Percentiles rank a stretch among this genome's conserved stretches.
Conservation (phyloP, 352 stramenopile genomes). For the Peronosclerospora sorghi region DNA sequence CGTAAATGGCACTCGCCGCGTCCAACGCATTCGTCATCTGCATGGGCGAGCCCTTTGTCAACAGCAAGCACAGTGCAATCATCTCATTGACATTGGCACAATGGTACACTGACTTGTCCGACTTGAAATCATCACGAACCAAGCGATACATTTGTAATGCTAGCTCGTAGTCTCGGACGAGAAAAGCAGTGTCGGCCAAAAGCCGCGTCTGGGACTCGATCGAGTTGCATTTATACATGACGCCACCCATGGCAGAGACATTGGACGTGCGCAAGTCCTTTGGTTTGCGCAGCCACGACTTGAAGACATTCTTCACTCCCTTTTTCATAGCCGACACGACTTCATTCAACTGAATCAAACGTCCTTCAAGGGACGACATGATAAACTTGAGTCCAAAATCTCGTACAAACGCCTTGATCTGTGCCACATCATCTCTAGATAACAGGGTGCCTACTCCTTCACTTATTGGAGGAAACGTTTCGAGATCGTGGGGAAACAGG, state of each 20-base stretch:
- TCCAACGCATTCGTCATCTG: slow-evolving; percentile 82
- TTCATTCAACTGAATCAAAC: slow-evolving; percentile 81
- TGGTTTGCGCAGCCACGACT: slow-evolving; percentile 85
- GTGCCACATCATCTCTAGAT: slow-evolving; percentile 54
- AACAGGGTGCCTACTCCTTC: slow-evolving; percentile 32
- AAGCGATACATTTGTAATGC: slow-evolving; percentile 86
- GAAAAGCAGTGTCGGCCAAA: slow-evolving; percentile 83
- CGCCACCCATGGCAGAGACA: slow-evolving; percentile 6
- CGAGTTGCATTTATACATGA: slow-evolving; percentile 69
- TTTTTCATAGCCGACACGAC: slow-evolving; percentile 85
- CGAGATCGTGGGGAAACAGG: slow-evolving; percentile 27
- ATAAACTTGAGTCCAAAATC: slow-evolving; percentile 73
- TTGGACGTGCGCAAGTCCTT: slow-evolving; percentile 46
- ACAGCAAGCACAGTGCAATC: slow-evolving; percentile 75
- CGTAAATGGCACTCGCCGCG: slow-evolving; percentile 48
- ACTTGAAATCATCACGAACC: slow-evolving; percentile 86
- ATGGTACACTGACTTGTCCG: slow-evolving; percentile 78
- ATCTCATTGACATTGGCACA: slow-evolving; percentile 80
- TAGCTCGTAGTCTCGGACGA: slow-evolving; percentile 84
- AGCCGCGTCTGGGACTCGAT: slow-evolving; percentile 86
- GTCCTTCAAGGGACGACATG: slow-evolving; percentile 67
- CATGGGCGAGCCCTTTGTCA: slow-evolving; percentile 66
- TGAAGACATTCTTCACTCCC: slow-evolving; percentile 87
- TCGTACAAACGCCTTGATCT: slow-evolving; percentile 58
- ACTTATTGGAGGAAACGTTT: slow-evolving; percentile 21